Base-by-base conservation (phyloP, 129 eudicot species). In the Glebionis coronaria region DNA sequence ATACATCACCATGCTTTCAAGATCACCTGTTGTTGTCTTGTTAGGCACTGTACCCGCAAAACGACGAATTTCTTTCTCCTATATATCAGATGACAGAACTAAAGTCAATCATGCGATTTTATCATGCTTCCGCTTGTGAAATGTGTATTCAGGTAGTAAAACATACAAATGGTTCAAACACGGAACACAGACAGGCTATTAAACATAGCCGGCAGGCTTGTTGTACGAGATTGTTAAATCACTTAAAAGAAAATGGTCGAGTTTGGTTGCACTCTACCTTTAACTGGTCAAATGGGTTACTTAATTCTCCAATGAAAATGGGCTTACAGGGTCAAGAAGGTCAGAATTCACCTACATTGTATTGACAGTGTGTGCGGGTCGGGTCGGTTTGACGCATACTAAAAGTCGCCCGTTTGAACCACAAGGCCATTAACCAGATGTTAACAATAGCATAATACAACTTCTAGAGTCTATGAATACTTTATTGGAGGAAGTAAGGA, bases 1-100 rank as follows among this genome's bases (percentile, higher is more conserved):
- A 54, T 93, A 93, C 97, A 93, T 86, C 11, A 67, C 95, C 96
- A 93, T 93, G 85, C 88, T 92, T 68, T 92, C 91, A 4, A 92
- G 74, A 74, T 92, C 98, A 51, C 98, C 98, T 9, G 86, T 82
- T 2, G 96, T 63, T n/a, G 90, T 56, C 70, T 27, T 79, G 67
- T 92, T 92, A 1, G 98, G 96, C 42, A 92, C 84, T 1, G 95
- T 86, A 15, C 91, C 98, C 1, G 95, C 95, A 72, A 85, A 86
- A 11, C 84, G 80, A 1, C 82, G 85, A 27, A 92, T 76, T 73
- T 92, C 96, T 77, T 80, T 93, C 65, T 84, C 95, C 98, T 92
- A 78, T 55, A 61, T 31, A 50, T 27, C 69, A 21, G 67, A 67
- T 12, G 52, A 60, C 50, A 67, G 38, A 60, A 59, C 1, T 67